Evolutionary conservation across 768 basidiomycete genomes (phyloP), one percentile per base, ranked within the genome.

Genomic region (Nevesoporus exiguus): DNA sequence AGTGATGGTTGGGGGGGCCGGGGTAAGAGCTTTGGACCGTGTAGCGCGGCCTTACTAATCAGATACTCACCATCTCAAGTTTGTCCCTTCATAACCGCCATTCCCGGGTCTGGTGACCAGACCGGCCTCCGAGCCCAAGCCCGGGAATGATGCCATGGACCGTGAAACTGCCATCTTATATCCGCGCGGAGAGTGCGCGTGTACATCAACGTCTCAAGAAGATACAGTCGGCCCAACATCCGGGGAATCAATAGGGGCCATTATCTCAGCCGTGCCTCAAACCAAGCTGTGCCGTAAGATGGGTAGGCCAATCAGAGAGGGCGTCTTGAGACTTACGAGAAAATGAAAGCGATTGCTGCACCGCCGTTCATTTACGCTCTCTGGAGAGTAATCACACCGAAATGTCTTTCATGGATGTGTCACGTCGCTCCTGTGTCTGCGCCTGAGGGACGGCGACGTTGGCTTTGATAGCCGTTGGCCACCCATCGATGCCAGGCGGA

Each of bases 401-500:
- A 11, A 42, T 10, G 2, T 27, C 27, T 45, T 36, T 40, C 29
- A 17, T 7, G 5, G 19, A 25, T 8, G 33, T 6, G 47, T 59
- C 50, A 59, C 43, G 4, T 29, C 27, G 41, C 48, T 42, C 25
- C 44, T 49, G 33, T 29, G 36, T 24, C 11, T 27, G 46, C 30
- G 8, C 29, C 17, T 51, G 29, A 7, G 22, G 37, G 10, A 27
- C 5, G 17, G 33, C 61, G 59, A 62, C 33, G 45, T 59, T 62
- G 50, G 13, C 25, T 52, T 62, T 54, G 51, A 57, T 51, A 13
- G n/a, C n/a, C 13, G 6, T 31, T 21, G 25, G n/a, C 19, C n/a
- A 15, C 9, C 22, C 44, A 44, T 50, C 47, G 37, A 43, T 34
- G 25, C 54, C n/a, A 52, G 61, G 14, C 61, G 61, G 58, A 60